Base-by-base conservation (phyloP, 1,284 basidiomycete species). In the Cryptococcus sp. region DNA sequence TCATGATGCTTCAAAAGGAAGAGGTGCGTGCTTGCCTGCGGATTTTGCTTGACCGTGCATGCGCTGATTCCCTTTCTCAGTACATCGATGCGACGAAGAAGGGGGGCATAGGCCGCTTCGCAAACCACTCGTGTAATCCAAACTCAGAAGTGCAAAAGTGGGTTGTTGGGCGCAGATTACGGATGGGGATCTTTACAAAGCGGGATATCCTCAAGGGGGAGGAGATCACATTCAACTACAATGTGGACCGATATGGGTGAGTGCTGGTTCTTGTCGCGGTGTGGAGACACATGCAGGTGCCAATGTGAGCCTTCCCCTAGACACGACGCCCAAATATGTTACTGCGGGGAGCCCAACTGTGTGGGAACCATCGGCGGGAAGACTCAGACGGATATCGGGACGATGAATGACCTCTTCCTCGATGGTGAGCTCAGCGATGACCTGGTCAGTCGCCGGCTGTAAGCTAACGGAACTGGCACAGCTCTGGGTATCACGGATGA, bases 111-210 rank as follows among this genome's bases (percentile, higher is more conserved):
- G 95, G 91, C 4, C 87, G 96, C 7, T 98, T 99, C 72, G 90
- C 94, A 35, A 99, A 99, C 73, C 96, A 99, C 78, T 95, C 91
- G 61, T 99, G 96, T 77, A 91, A 87, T 65, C 96, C 96, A 9
- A 99, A 98, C 70, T 98, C 92, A 75, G 96, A 91, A 71, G 95
- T 99, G n/a, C 92, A 93, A 45, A 98, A 97, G 78, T 99, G 96
- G 96, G 93, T 93, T 16, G 85, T 98, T 13, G 95, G 91, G 11
- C 80, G 85, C 36, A 85, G 89, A 64, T 86, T 98, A 65, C 87
- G 95, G 36, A 98, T 98, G 96, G 95, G 95, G 49, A 98, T 99
- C 66, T 99, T 98, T 71, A 86, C 95, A 23, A 94, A 89, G 71
- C 83, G 95, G 57, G 76, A 83, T 60, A 89, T 98, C 65, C 76